Base-by-base conservation (phyloP, 352 stramenopile genomes). In the Phytophthora ramorum region DNA sequence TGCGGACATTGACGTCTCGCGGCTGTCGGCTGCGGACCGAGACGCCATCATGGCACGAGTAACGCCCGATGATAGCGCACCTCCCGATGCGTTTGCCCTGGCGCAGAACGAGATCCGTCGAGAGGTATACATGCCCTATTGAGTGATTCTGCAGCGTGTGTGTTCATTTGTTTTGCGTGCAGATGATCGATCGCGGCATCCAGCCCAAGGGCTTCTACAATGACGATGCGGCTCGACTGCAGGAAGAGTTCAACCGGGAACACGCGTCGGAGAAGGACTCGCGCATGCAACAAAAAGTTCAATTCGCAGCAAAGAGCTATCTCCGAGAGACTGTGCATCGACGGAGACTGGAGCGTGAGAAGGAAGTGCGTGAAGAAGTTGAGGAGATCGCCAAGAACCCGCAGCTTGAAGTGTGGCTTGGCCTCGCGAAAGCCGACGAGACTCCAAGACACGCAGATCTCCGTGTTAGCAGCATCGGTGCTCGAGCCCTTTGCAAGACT, bases 151-250 rank as follows among this genome's bases (percentile, higher is more conserved):
- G 30, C 34, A 17, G 13, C 7, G 37, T 0, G 47, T 20, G 19
- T 40, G 35, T 28, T 66, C 1, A 24, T 49, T 7, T 34, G 10
- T 59, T 17, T 45, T 47, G n/a, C 22, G 24, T 67, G 48, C 47
- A 89, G 81, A 90, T 93, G 78, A 87, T 93, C 50, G 86, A 95
- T 65, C 86, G 86, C 58, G 84, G 86, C 19, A 92, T 93, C 52
- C 86, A 95, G 57, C 84, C 86, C 38, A 92, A 95, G 47, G 86
- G 83, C 12, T 95, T 93, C 47, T 95, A 90, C 73, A 95, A 93
- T 59, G 86, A 95, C 65, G 84, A 95, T 64, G 86, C 84, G 19
- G 75, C 77, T 30, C 80, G 84, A n/a, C 73, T 95, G 9, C 86
- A 95, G 52, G 84, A 95, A 26, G 82, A 91, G 57, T 91, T 92